Conservation (phyloP, 164 flowering plant species). For the Hamamelis virginiana region DNA sequence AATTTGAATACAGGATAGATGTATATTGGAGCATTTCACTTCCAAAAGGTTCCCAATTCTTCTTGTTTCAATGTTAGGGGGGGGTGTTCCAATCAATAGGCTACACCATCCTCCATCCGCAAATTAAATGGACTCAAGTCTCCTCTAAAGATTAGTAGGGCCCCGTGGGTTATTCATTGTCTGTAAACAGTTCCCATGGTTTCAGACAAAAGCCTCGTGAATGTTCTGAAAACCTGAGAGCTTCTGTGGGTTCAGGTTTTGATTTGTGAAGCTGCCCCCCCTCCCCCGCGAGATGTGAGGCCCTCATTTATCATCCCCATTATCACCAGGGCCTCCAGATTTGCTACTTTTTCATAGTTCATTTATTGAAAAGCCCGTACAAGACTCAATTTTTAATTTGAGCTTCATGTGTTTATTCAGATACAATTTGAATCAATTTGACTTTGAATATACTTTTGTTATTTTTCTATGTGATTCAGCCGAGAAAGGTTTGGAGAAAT, state of each 20-base stretch:
- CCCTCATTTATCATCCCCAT: neutral
- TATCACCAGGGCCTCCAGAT: neutral
- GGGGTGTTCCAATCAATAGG: too few species aligned
- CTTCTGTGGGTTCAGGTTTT: neutral
- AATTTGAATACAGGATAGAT: too few species aligned
- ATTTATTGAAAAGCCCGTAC: neutral
- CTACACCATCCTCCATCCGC: too few species aligned
- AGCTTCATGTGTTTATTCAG: neutral
- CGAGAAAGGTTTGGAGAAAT: conserved; percentile 71
- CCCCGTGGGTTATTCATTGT: too few species aligned
- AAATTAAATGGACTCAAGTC: too few species aligned
- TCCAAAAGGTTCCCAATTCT: too few species aligned
- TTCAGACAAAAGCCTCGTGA: neutral
- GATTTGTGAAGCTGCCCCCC: conserved; percentile 2
- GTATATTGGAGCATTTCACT: too few species aligned
- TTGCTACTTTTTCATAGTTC: neutral
- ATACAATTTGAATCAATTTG: neutral
- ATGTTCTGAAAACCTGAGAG: too few species aligned
- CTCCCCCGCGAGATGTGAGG: neutral
- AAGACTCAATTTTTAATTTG: neutral
- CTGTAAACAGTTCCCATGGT: neutral
- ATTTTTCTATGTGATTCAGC: conserved; percentile 35
- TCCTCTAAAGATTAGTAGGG: too few species aligned
- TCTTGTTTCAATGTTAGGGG: too few species aligned
- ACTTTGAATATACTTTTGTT: neutral